Conservation (phyloP, 2,329 filamentous ascomycete genomes). For the Aspergillus japonicus region DNA sequence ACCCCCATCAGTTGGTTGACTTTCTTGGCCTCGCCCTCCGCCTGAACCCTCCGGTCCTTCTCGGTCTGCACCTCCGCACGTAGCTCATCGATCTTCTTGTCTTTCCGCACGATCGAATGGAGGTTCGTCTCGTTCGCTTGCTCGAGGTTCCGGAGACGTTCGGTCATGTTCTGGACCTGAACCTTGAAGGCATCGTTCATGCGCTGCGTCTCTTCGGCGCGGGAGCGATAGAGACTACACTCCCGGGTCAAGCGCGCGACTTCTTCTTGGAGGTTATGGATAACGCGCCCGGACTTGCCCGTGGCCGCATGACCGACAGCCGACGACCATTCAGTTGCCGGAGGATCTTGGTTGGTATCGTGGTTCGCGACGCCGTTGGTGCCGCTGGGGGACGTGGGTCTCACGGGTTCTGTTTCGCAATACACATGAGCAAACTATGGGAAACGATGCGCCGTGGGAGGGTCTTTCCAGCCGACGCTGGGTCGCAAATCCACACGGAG, state of each 20-base stretch:
- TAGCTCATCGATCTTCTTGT: constrained; percentile 49
- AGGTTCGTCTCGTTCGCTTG: constrained; percentile 49
- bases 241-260: constrained; percentile 51
- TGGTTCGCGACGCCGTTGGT: constrained; percentile 32
- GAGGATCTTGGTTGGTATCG: constrained; percentile 28
- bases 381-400: constrained; percentile 23
- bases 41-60: constrained; percentile 39
- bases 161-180: constrained; percentile 46
- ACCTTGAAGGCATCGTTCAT: constrained; percentile 47
- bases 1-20: constrained; percentile 40
- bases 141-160: constrained; percentile 47
- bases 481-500: too few species aligned
- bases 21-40: constrained; percentile 41
- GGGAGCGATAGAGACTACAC: constrained; percentile 45
- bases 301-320: constrained; percentile 51
- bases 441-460: background rate
- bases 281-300: constrained; percentile 52
- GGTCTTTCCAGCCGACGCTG: background rate
- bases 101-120: constrained; percentile 47
- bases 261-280: constrained; percentile 51
- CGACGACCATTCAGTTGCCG: constrained; percentile 47
- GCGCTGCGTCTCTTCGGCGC: constrained; percentile 48
- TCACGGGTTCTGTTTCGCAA: constrained; percentile 17
- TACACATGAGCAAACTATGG: background rate
- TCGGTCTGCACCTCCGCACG: constrained; percentile 44